Base-by-base conservation (phyloP, 768 basidiomycete genomes). In the Gymnopilus junonius region DNA sequence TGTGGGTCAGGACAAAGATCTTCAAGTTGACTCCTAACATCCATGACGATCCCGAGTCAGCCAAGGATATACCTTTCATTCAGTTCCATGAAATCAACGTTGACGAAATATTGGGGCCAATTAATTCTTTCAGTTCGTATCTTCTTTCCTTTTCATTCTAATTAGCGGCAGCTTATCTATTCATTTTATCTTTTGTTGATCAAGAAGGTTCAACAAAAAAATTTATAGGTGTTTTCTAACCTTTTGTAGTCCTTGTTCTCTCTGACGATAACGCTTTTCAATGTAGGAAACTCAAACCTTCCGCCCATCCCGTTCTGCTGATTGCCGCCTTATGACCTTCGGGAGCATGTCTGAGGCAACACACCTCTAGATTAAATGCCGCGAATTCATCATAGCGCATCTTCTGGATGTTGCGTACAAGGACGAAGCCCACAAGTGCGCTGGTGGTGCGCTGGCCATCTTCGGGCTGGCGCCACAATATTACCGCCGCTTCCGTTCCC, bases 291-390 rank as follows among this genome's bases (percentile, higher is more conserved):
- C 87, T 99, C 31, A 97, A 94, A 72, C 82, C 89, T 0, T 83
- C 80, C 11, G 94, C 93, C 0, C 86, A 97, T 2, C 95, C 93
- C 0, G 76, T 91, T 29, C 87, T n/a, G 97, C 96, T 1, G 97
- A 99, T 79, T 98, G 93, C 72, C 90, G 97, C 21, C 83, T 97
- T 64, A 95, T 98, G 90, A 87, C 90, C 1, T 99, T 99, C 75
- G 89, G 93, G 74, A 90, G 87, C 0, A 89, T 97, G 8, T 79
- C 76, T 51, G 92, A 94, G 59, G 97, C 97, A 0, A 97, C 95
- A 2, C 81, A 83, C 23, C 78, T 99, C 0, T 99, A 97, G 97
- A 97, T 99, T 78, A 98, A 99, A 71, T 97, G 97, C 3, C 88
- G 83, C 43, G 95, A 97, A 68, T 99, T 99, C 72, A 90, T 88